Conservation (phyloP, 148 eudicot genomes). For the Cornus suecica region DNA sequence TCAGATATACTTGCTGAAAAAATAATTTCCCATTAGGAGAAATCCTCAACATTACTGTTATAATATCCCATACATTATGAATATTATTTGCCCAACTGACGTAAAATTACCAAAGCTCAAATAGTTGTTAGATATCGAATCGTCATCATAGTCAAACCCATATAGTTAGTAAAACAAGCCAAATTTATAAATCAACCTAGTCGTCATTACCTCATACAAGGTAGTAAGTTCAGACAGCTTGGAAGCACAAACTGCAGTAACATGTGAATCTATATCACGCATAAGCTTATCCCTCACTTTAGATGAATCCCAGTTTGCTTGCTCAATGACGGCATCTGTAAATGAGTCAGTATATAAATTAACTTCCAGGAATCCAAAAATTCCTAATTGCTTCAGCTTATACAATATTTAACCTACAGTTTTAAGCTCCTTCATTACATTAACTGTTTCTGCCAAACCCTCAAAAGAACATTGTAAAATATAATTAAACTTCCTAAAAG, state of each 20-base stretch:
- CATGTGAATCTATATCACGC: constrained; percentile 83
- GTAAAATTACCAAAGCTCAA: background rate
- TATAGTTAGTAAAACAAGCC: background rate
- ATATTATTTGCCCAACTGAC: background rate
- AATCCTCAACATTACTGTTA: background rate
- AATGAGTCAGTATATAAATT: constrained; percentile 6
- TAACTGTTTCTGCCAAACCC: background rate
- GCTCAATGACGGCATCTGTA: constrained; percentile 64
- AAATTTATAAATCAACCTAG: background rate
- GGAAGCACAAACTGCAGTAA: constrained; percentile 68
- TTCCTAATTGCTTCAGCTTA: background rate
- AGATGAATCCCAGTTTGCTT: constrained; percentile 81
- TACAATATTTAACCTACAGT: background rate
- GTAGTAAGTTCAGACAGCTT: constrained; percentile 86
- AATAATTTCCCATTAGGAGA: no score
- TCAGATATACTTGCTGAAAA: no score
- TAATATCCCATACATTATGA: background rate
- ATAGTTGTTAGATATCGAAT: constrained; percentile 1
- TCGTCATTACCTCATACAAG: constrained; percentile 63
- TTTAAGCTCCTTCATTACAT: background rate
- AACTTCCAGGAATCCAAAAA: background rate
- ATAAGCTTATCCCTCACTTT: constrained; percentile 75
- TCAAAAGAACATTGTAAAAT: background rate
- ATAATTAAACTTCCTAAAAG: background rate
- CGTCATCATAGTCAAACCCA: background rate